phyloP scores from a whole-genome alignment of 352 stramenopile species.

The Globisporangium spiculum region DNA sequence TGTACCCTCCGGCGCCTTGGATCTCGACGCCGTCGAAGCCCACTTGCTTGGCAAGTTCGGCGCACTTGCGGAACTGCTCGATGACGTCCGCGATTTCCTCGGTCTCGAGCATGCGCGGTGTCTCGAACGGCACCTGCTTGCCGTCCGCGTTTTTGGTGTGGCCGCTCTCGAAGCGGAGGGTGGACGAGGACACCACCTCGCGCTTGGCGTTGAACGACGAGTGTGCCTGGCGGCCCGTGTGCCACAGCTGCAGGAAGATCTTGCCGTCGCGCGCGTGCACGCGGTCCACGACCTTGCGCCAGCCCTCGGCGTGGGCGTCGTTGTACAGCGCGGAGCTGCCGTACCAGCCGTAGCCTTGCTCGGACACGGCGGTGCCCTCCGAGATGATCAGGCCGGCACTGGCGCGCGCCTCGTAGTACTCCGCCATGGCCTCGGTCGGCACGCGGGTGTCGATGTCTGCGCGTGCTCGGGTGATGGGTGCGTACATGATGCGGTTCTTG shows the following conservation, averaged over 20 bases:
- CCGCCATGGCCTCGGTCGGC: neutral
- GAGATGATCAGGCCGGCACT: neutral
- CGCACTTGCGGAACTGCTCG: neutral
- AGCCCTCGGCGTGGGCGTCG: neutral
- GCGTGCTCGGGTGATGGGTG: neutral
- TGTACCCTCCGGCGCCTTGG: constrained; percentile 82
- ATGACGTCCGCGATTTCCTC: neutral
- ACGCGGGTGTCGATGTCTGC: neutral
- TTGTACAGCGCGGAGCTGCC: neutral
- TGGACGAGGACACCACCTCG: neutral
- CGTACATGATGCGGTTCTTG: constrained; percentile 2
- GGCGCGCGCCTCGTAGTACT: neutral
- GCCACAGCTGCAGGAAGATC: neutral
- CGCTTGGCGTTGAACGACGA: neutral
- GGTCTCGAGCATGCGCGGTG: neutral
- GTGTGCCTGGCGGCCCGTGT: neutral
- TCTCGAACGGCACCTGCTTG: neutral
- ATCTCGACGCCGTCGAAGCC: constrained; percentile 83
- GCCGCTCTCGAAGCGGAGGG: neutral
- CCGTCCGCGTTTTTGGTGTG: neutral
- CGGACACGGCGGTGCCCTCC: neutral
- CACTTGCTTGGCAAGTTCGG: neutral
- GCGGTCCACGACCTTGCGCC: neutral
- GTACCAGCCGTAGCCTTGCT: neutral
- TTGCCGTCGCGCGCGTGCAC: neutral